Base-by-base conservation (phyloP, 148 eudicot genomes). In the Arctostaphylos glauca region DNA sequence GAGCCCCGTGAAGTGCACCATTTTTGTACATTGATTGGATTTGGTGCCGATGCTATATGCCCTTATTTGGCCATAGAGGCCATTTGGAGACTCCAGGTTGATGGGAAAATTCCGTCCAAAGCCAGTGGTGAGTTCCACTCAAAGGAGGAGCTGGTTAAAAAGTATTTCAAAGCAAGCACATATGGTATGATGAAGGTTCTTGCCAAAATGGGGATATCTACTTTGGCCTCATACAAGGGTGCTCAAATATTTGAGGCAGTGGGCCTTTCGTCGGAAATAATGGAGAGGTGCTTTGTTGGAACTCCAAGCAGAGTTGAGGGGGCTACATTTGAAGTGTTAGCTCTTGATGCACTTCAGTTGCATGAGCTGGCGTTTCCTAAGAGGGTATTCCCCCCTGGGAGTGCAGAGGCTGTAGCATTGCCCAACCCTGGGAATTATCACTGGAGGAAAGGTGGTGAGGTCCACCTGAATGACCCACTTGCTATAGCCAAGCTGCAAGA, bases 1-100 rank as follows among this genome's bases (percentile, higher is more conserved):
- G 99, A 97, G 85, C 97, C 99, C 58, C 98, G 99, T 55, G 99
- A 97, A 90, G 99, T 97, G 86, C 99, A 97, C 87, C 99, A 97
- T 90, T 97, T 97, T 81, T 97, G 98, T 88, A 92, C 99, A 21
- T 86, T 97, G 41, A 94, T 97, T 77, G 99, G 99, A 59, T 97
- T 97, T 80, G 99, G 99, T 44, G 99, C 93, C 13, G 99, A 97
- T 90, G 99, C 97, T 56, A 93, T 97, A 81, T 97, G 98, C 82
- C 99, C 99, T 38, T 97, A 97, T 81, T 86, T 97, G 83, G 96
- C 99, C 21, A 78, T 97, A 72, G 99, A 97, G 86, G 92, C 99
- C 81, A 90, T 97, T 41, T 94, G 95, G 94, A 92, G 98, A 87
- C 79, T 97, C 68, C 99, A 94, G 85, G 96, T 97, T 81, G 99